Conservation (phyloP, 306 rosid genomes). For the Pachyrhizus erosus region DNA sequence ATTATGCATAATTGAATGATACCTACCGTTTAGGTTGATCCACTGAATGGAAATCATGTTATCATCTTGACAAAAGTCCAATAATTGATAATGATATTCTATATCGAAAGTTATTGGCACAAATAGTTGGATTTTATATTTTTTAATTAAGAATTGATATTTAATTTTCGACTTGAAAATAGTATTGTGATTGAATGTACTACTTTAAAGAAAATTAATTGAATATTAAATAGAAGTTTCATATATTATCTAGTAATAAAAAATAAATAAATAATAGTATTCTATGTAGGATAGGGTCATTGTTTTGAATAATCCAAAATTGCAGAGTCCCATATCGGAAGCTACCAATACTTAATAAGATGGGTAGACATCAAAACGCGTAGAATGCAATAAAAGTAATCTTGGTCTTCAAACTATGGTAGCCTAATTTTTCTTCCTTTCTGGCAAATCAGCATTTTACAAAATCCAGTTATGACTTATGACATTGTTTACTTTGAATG, state of each 20-base stretch:
- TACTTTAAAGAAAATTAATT: too few relatives aligned
- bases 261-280: background rate
- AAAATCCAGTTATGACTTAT: background rate
- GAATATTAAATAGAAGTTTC: too few relatives aligned
- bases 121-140: too few relatives aligned
- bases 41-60: background rate
- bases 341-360: slow-evolving; percentile 19
- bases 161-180: too few relatives aligned
- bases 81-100: background rate
- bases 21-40: background rate
- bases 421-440: background rate
- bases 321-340: slow-evolving; percentile 27
- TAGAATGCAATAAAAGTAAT: slow-evolving; percentile 25
- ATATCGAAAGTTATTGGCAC: too few relatives aligned
- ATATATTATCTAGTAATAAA: too few relatives aligned
- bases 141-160: too few relatives aligned
- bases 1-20: background rate
- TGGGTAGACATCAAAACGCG: slow-evolving; percentile 34
- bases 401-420: background rate
- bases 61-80: background rate
- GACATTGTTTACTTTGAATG: slow-evolving; percentile 45
- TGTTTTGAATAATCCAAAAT: slow-evolving; percentile 42
- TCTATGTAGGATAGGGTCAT: slow-evolving; percentile 4
- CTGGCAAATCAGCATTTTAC: slow-evolving; percentile 23
- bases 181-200: too few relatives aligned